phyloP scores from a whole-genome alignment of 176 grass and related monocot species.

The Juncus effusus region DNA sequence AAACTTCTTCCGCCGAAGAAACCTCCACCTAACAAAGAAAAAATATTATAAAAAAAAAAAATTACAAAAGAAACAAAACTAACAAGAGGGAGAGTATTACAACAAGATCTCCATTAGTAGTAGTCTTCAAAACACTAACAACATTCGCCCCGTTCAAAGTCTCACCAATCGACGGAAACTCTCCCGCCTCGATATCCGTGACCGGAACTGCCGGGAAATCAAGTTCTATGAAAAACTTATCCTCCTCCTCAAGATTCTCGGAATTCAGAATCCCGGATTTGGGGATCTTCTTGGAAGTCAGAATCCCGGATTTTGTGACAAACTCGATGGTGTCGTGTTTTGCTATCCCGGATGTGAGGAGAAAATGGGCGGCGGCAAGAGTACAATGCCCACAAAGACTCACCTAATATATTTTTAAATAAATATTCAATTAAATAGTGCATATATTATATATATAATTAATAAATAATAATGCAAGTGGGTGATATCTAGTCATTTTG shows the following conservation, averaged over 20 bases:
- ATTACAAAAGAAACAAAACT: not conserved
- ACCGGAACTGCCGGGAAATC: constrained; percentile 38
- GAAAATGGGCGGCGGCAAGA: constrained; percentile 49
- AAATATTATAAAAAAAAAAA: not conserved
- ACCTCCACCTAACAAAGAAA: constrained; percentile 36
- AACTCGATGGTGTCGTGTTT: constrained; percentile 35
- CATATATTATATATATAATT: too few species aligned
- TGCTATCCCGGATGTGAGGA: constrained; percentile 26
- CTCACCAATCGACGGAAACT: constrained; percentile 37
- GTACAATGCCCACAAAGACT: constrained; percentile 48
- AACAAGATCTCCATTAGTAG: constrained; percentile 26
- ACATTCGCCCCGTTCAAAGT: constrained; percentile 46
- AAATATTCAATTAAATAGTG: too few species aligned
- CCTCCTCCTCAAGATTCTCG: constrained; percentile 17
- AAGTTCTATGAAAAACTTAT: constrained; percentile 38
- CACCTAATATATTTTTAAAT: constrained; percentile 26
- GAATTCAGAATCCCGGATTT: not conserved
- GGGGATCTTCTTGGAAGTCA: constrained; percentile 34
- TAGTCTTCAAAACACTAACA: constrained; percentile 34
- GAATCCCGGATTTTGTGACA: constrained; percentile 25
- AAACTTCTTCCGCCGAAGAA: constrained; percentile 42
- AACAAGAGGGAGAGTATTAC: constrained; percentile 31
- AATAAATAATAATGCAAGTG: not conserved
- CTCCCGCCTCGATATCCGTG: constrained; percentile 12
- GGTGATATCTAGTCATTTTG: not conserved